Conservation (phyloP, 2,329 filamentous ascomycete genomes). For the Graphilbum fragrans region DNA sequence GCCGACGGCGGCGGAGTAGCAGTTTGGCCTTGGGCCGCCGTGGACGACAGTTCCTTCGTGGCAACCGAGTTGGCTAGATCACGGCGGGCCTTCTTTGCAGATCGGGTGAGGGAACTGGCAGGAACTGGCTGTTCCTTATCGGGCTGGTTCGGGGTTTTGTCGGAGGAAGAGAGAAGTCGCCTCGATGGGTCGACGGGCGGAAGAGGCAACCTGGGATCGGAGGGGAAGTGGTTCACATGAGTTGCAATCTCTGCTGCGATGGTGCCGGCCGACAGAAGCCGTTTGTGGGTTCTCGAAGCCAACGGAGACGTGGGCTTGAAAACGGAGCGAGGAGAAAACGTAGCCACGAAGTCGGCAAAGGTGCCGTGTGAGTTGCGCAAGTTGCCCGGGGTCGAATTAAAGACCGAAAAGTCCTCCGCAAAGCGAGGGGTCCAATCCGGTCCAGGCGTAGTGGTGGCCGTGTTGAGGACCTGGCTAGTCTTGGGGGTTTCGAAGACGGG, state of each 20-base stretch:
- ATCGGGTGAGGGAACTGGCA: conserved; percentile 11
- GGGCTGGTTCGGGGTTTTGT: conserved; percentile 16
- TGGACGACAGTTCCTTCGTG: conserved; percentile 12
- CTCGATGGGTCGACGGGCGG: conserved; percentile 48
- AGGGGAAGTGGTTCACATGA: conserved; percentile 50
- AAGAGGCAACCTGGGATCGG: conserved; percentile 37
- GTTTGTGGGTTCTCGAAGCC: conserved; percentile 22
- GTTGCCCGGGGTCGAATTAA: conserved; percentile 51
- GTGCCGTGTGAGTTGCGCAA: conserved; percentile 31
- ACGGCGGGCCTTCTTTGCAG: conserved; percentile 33
- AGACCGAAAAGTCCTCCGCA: conserved; percentile 53
- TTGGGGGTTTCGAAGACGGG: conserved; percentile 46
- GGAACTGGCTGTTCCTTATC: conserved; percentile 3
- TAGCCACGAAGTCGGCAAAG: conserved; percentile 31
- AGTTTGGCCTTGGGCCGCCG: conserved; percentile 31
- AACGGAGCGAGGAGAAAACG: conserved; percentile 18
- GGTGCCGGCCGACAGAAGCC: conserved; percentile 36
- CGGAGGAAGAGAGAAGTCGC: conserved; percentile 46
- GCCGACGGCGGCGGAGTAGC: conserved; percentile 48
- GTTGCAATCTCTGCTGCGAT: conserved; percentile 40
- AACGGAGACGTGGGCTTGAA: conserved; percentile 13
- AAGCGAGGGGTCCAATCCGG: conserved; percentile 46
- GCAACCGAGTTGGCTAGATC: conserved; percentile 16
- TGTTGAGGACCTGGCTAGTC: conserved; percentile 26
- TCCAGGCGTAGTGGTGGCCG: conserved; percentile 5